Evolutionary conservation across 164 flowering plant genomes (phyloP), one percentile per base, ranked within the genome.

Genomic region (Vitis amurensis): DNA sequence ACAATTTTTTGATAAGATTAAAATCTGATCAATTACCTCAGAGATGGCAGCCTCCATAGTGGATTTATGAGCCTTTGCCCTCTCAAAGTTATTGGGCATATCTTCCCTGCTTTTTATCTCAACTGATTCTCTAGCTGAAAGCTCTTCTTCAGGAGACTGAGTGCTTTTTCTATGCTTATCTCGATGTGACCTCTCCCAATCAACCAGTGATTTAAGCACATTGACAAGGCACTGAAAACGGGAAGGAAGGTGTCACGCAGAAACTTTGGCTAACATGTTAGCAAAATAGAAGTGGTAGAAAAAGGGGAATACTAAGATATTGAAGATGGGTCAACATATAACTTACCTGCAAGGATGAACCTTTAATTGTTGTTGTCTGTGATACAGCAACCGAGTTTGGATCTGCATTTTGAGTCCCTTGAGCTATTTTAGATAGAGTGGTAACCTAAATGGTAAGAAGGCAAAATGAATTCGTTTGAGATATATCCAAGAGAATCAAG

Each of bases 31-130:
- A 63, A 65, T 77, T 80, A 92, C 99, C 98, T 92, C 97, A 57
- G 97, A 69, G 51, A 93, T 80, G 30, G 91, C 97, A 85, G 98
- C 90, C 84, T 96, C 98, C 88, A 88, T 57, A 27, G 97, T 93
- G 61, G 98, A 91, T 73, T 93, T 96, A 63, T 96, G 99, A 74
- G 98, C 97, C 81, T 93, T 93, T 48, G 91, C 91, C 85, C 87
- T 93, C 85, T 95, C 97, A 83, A 92, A 95, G 66, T 81, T 83
- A 79, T 72, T 85, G 50, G 89, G 79, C 23, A 69, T 56, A 68
- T 88, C 93, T 37, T 89, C 97, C 75, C 81, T 75, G 74, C 64
- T 73, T 70, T 81, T 89, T 10, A 64, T 60, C 70, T 88, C 90
- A 61, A 69, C 31, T 53, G 87, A 71, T 31, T 84, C 91, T 64